Base-by-base conservation (phyloP, 768 basidiomycete genomes). In the Favolaschia claudopus region DNA sequence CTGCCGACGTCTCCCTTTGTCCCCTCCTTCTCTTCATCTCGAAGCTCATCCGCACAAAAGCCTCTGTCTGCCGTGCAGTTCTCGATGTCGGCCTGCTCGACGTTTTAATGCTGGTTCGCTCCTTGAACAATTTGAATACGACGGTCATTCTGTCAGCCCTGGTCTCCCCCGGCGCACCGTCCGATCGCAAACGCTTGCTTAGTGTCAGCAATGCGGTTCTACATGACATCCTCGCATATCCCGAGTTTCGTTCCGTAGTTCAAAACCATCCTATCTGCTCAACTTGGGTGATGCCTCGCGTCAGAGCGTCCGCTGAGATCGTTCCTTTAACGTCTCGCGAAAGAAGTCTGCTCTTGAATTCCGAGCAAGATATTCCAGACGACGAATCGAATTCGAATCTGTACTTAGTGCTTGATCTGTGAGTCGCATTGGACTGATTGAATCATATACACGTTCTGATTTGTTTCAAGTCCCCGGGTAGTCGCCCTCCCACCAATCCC, bases 81-180 rank as follows among this genome's bases (percentile, higher is more conserved):
- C 32, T 65, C 14, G 64, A 65, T 29, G 50, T 58, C 5, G 64
- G 60, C 2, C 28, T 61, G 37, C 60, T 65, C 27, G 64, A 65
- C 25, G 50, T 53, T 5, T 27, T 65, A 24, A 49, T 55, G 31
- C 38, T 49, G 12, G 22, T 58, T 37, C 57, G 60, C 1, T 24
- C 34, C 4, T 34, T 58, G 20, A 42, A 51, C 56, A 43, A 27
- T 14, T 37, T 61, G 3, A 45, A 59, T 24, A 47, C 29, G 7
- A 12, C 14, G n/a, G 48, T 31, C 5, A 50, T 56, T 17, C 15
- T 55, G 15, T 22, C 49, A 2, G 58, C 56, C 14, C 15, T 55
- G 2, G 44, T 42, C n/a, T 24, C 54, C 5, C 24, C 17, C 24
- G 20, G 34, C 17, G 7, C 17, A 5, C 13, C 12, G 17, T n/a